Base-by-base conservation (phyloP, 768 basidiomycete species). In the Suillus bovinus region DNA sequence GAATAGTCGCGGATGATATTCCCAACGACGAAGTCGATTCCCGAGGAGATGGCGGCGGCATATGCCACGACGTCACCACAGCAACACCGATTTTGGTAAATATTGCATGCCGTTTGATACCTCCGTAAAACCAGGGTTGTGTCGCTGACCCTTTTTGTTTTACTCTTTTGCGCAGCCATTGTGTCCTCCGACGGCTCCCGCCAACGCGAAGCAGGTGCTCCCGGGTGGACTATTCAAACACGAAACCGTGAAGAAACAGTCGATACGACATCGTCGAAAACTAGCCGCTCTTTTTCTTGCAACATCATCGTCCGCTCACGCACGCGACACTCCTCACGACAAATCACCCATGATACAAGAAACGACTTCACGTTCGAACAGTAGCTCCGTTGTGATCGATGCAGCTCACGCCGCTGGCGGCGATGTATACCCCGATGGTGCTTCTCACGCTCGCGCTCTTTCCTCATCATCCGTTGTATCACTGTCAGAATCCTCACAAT, bases 31-130 rank as follows among this genome's bases (percentile, higher is more conserved):
- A 31, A n/a, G 46, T 42, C 22, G 10, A 65, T 34, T 62, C 52
- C 64, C 66, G 61, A 47, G 63, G 55, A 61, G 69, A 65, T 50
- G 58, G 54, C 59, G 60, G 63, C 61, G 62, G 66, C 57, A 24
- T 50, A 56, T 58, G 62, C 60, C 57, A 57, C 67, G 68, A 69
- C 66, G 71, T 73, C 54, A 62, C 52, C 64, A 64, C 60, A 60
- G 65, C 67, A 71, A 71, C 64, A 61, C 66, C 70, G 66, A 67
- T 67, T 71, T 69, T 70, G 72, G 72, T 73, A 72, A 69, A 55
- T 61, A 64, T 66, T 64, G 58, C 52, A 42, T 63, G 69, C 65
- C 64, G 63, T 50, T 27, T 66, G 60, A 57, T 58, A 56, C 38
- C 55, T 47, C 59, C 61, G 44, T 63, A 59, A 57, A 38, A 47